Conservation (phyloP, 441 rosid genomes). For the Populus hybrid region DNA sequence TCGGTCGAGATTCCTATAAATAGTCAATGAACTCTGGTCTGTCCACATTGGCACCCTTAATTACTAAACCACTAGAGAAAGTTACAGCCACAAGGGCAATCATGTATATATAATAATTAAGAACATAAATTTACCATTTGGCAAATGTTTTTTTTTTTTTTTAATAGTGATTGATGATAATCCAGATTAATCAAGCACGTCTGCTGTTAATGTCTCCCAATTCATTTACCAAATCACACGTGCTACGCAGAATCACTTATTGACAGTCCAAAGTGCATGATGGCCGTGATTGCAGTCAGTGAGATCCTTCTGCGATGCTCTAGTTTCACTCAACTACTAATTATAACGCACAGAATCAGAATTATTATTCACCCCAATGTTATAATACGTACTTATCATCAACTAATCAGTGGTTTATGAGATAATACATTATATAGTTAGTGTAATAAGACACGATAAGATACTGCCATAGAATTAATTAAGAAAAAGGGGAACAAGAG, state of each 20-base stretch:
- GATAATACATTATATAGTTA: not conserved
- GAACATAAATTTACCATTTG: not conserved
- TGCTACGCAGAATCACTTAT: slow-evolving; percentile 24
- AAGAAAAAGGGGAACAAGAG: not conserved
- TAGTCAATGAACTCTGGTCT: not conserved
- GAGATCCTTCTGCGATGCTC: slow-evolving; percentile 12
- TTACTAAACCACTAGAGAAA: not conserved
- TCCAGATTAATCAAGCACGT: not conserved
- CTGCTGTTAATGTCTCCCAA: slow-evolving; percentile 9
- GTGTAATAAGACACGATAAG: not conserved
- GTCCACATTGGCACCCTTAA: not conserved
- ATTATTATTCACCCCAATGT: slow-evolving; percentile 26
- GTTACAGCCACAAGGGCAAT: not conserved
- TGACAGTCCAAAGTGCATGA: not conserved
- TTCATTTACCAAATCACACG: slow-evolving; percentile 24
- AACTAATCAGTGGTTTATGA: not conserved
- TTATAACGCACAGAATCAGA: slow-evolving; percentile 29
- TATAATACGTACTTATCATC: slow-evolving; percentile 18
- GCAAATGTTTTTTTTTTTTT: not conserved
- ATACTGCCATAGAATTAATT: too few species aligned
- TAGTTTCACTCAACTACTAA: slow-evolving; percentile 27
- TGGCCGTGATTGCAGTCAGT: slow-evolving; percentile 36
- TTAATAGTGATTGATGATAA: slow-evolving; percentile 10
- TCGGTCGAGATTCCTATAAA: not conserved
- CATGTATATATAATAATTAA: not conserved